Evolutionary conservation across 345 rosid species (phyloP), one percentile per base, ranked within the genome.

Genomic region (Lepidium didymum): DNA sequence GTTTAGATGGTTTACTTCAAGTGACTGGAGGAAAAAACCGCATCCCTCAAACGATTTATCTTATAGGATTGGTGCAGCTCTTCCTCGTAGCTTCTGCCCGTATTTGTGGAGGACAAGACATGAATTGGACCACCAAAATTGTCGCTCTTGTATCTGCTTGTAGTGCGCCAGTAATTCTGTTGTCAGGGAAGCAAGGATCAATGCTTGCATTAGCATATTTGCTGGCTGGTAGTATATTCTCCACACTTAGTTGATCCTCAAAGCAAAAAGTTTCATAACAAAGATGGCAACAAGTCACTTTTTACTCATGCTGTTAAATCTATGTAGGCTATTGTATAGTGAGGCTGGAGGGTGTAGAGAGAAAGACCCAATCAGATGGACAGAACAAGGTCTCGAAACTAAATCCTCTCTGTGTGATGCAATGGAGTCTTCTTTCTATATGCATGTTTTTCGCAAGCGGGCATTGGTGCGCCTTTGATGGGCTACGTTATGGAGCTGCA

Each of bases 391-490:
- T 40, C 33, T 66, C 64, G 19, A 60, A 49, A 73, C 68, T 81
- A 61, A 75, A 81, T 76, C 86, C 91, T 69, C 84, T 88, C 19
- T 77, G 88, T 33, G 82, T 91, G 62, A 73, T 77, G 18, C 94
- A 93, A 50, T 90, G 98, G 98, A 83, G 76, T 74, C 92, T 91
- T 15, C 84, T 88, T 40, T 88, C 96, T 14, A 76, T 85, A 10
- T 87, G 90, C 78, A 77, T 94, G 65, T 91, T 94, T 79, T 93
- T 87, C 61, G 82, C 88, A 75, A 85, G 95, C 25, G 99, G 97
- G 64, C 99, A 94, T 77, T 94, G 97, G 98, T 93, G 98, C 66
- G 92, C 98, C 69, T 93, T 93, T 59, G 98, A 90, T 80, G 98
- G 98, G 68, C 92, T 93, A 46, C 90, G 89, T 10, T 93, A 90